Evolutionary conservation across 2,329 filamentous ascomycete genomes (phyloP).

Genomic region (Mollisia scopiformis): DNA sequence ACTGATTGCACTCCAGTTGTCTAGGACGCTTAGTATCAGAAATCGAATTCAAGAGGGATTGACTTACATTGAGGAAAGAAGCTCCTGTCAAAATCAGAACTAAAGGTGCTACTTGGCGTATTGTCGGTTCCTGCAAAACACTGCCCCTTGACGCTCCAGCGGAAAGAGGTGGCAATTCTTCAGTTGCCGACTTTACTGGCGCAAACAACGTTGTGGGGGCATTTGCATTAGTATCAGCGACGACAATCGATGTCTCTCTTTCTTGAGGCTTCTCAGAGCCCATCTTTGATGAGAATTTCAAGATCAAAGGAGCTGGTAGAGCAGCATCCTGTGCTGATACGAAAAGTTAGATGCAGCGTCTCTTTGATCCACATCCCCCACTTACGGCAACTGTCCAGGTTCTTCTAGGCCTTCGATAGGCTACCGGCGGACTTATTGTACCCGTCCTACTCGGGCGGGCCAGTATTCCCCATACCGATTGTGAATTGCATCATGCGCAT

Average conservation of each 20-base stretch:
- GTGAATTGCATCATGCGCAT: background rate
- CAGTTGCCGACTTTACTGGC: background rate
- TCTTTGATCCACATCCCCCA: background rate
- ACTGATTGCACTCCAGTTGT: conserved; percentile 60
- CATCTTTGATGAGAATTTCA: background rate
- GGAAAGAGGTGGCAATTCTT: conserved; percentile 11
- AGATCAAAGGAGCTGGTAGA: background rate
- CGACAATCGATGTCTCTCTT: background rate
- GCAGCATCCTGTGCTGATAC: background rate
- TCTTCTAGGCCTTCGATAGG: background rate
- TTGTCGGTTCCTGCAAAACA: conserved; percentile 24
- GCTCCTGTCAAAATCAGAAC: conserved; percentile 30
- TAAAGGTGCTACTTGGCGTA: conserved; percentile 32
- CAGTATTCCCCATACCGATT: background rate
- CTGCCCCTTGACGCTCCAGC: conserved; percentile 6
- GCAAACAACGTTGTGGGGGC: background rate
- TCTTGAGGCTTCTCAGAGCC: background rate
- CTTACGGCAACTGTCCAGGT: background rate
- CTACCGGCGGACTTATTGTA: background rate
- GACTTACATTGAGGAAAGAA: conserved; percentile 31
- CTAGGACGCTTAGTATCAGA: conserved; percentile 35
- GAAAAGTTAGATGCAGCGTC: background rate
- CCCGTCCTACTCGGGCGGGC: background rate
- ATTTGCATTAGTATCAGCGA: background rate
- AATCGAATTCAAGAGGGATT: background rate